Evolutionary conservation across 2,329 filamentous ascomycete species (phyloP), one percentile per base, ranked within the genome.

Genomic region (Penicillium sp.): DNA sequence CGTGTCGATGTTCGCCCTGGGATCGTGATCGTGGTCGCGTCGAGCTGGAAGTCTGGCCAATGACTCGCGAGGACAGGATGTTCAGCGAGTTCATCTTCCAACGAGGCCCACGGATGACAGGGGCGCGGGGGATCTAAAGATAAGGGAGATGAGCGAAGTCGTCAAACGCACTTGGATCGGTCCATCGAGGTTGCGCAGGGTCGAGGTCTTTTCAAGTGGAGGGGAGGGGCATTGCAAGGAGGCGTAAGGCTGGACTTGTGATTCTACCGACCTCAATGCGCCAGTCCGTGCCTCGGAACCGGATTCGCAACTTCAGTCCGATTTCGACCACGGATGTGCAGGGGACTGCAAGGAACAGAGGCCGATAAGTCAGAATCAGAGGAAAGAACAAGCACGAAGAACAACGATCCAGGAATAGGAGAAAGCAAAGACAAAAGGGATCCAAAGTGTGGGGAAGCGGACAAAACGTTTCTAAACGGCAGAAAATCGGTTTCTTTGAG

Each of bases 41-140:
- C 50, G 78, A 68, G 52, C 73, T 72, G 58, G 79, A 75, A 57
- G 79, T 78, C 66, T 76, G 77, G 66, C 81, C 80, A 66, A 84
- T 81, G 69, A 91, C 88, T 75, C 87, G 86, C 70, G 88, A 84
- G 66, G 89, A 93, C 71, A 96, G 83, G 71, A 95, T 89, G 76
- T 93, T 95, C 78, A 95, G 79, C 65, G 91, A 95, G 84, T 96
- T 96, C 92, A 96, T 96, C 75, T 80, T 88, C 78, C 73, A 72
- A 67, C 64, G 60, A 59, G 65, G 68, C 75, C 73, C 76, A 78
- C 78, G 67, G 68, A 71, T 66, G 60, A 62, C 63, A 58, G 59
- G 59, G 64, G 63, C 66, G 62, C 66, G 64, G 62, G 42, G 53
- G 63, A 58, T 70, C 66, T 71, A 60, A 45, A 56, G 44, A 53